Base-by-base conservation (phyloP, 2,329 filamentous ascomycete genomes). In the Penicillium glabrum region DNA sequence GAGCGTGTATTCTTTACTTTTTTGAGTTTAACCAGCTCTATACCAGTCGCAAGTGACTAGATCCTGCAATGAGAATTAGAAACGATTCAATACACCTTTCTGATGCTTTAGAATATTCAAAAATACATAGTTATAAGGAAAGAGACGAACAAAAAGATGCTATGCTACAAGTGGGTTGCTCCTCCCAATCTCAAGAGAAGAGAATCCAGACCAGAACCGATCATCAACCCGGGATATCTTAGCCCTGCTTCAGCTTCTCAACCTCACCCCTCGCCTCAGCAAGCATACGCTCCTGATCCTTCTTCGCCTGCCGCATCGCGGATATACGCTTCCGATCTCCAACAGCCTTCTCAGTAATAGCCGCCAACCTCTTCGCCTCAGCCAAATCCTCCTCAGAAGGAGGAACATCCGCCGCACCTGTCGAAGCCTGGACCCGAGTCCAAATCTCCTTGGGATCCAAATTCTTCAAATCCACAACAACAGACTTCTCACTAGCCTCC, bases 251-350 rank as follows among this genome's bases (percentile, higher is more conserved):
- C 64, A 77, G 61, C 65, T 71, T 76, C 61, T 77, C 76, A 24
- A 77, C 71, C 58, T 78, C 76, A 58, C 75, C 76, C 58, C 73
- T 72, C 24, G 78, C 77, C 58, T 75, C 75, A 60, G 74, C 69
- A 61, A 80, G 61, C 67, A 79, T 75, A 35, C 71, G 70, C 66
- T 78, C 74, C 64, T 79, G 74, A 56, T 79, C 77, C 67, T 75
- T 75, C 67, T 76, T 76, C 33, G 71, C 72, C 63, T 79, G 76
- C 11, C 76, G 70, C 53, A 75, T 75, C 43, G 53, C 67, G 19
- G 66, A 66, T 47, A 78, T 72, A 23, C 73, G 69, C 58, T 68
- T 58, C 31, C 74, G 68, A 65, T 80, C 78, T 52, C 69, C 62
- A n/a, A 73, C 70, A 41, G 74, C 69, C 61, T 72, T 67, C 45